These are phyloP conservation scores for Zygotorulaspora florentina DNA, from an alignment of 805 yeast species.

Conservation along the genomic window DNA sequence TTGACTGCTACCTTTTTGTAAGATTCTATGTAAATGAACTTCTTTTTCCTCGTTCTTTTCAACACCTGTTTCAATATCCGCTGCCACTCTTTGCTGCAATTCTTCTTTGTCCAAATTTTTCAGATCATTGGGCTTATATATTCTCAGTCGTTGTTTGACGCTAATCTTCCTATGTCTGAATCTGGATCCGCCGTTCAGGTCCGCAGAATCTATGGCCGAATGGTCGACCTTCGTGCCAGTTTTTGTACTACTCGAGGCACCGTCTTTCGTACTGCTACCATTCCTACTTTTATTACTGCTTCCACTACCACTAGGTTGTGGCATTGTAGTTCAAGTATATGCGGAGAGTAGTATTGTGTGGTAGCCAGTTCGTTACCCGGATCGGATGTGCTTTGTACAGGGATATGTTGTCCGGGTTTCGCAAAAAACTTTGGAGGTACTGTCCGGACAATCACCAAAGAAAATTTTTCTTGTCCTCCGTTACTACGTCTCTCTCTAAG, in stretches of 20 bases:
- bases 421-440: too few relatives aligned
- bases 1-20: slow-evolving; percentile 49
- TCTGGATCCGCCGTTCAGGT: slow-evolving; percentile 42
- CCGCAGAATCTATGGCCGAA: slow-evolving; percentile 6
- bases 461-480: slow-evolving; percentile 2
- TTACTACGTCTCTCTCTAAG: slow-evolving; percentile 1
- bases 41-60: slow-evolving; percentile 97
- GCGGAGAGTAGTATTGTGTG: neutral
- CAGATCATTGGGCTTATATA: slow-evolving; percentile 71
- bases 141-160: slow-evolving; percentile 79
- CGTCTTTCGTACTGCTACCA: slow-evolving; percentile 1
- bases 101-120: slow-evolving; percentile 65
- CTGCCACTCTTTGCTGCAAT: slow-evolving; percentile 69
- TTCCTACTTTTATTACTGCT: slow-evolving; percentile 7
- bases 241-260: neutral
- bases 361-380: neutral
- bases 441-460: slow-evolving; percentile 5
- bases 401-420: slow-evolving; percentile 1
- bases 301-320: slow-evolving; percentile 12
- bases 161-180: slow-evolving; percentile 94
- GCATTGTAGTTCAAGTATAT: slow-evolving; percentile 4
- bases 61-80: slow-evolving; percentile 94
- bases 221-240: neutral
- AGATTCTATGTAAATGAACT: slow-evolving; percentile 88
- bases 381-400: too few relatives aligned